phyloP scores from a whole-genome alignment of 768 basidiomycete species.

The Lactarius hatsudake region DNA sequence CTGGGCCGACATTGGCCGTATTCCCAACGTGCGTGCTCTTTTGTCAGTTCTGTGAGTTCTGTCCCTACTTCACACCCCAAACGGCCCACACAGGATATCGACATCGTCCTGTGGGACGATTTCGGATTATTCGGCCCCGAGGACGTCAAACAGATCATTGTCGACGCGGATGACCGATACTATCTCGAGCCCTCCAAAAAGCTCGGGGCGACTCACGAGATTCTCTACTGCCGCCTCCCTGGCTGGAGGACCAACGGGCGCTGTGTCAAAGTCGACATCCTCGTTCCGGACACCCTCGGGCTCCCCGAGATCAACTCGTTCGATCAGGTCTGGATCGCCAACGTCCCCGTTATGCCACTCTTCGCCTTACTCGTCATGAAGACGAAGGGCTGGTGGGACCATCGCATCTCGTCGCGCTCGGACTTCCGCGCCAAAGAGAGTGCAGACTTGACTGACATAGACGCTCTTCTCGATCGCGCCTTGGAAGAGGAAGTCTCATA shows the following conservation, averaged over 20 bases:
- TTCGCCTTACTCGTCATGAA: conserved; percentile 20
- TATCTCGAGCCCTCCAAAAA: background rate
- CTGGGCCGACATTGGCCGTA: conserved; percentile 10
- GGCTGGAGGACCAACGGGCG: background rate
- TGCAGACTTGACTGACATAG: conserved; percentile 3
- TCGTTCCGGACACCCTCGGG: background rate
- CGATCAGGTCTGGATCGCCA: background rate
- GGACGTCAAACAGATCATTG: background rate
- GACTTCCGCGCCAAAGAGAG: conserved; percentile 2
- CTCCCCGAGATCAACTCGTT: background rate
- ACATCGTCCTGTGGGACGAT: background rate
- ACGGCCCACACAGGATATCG: conserved; percentile 4
- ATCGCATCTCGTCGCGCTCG: background rate
- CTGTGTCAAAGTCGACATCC: conserved; percentile 16
- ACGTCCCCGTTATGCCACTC: conserved; percentile 14
- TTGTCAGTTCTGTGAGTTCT: background rate
- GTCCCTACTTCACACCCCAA: background rate
- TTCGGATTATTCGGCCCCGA: background rate
- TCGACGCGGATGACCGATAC: conserved; percentile 6
- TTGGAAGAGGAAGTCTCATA: background rate
- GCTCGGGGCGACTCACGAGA: background rate
- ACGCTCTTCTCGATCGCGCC: conserved; percentile 8
- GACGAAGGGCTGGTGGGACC: conserved; percentile 14
- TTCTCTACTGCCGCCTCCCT: conserved; percentile 15
- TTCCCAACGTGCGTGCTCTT: conserved; percentile 5